Evolutionary conservation across 2,329 filamentous ascomycete genomes (phyloP).

Genomic region (Beauveria asiatica): DNA sequence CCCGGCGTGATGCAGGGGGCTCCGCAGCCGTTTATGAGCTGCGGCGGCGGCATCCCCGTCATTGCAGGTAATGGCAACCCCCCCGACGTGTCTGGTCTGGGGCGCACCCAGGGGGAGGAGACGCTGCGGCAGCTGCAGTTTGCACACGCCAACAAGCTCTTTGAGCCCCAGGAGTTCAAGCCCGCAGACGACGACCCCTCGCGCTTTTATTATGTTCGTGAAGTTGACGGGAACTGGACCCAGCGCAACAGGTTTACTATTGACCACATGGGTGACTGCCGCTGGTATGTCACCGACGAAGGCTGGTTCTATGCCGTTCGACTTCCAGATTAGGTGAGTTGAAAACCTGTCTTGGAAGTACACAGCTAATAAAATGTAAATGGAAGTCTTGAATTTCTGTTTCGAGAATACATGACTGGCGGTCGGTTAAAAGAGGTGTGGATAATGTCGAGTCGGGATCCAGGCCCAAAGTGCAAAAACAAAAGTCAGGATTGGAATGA

Average conservation of each 20-base stretch:
- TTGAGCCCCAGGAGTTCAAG: slow-evolving; percentile 54
- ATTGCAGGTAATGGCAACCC: slow-evolving; percentile 35
- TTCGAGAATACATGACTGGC: not conserved
- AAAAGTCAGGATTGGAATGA: not conserved
- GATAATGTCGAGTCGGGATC: not conserved
- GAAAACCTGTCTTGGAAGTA: not conserved
- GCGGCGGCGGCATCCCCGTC: slow-evolving; percentile 20
- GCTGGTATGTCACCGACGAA: slow-evolving; percentile 50
- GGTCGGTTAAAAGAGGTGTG: not conserved
- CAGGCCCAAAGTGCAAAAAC: not conserved
- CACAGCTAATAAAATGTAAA: not conserved
- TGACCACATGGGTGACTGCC: slow-evolving; percentile 46
- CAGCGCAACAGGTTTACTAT: slow-evolving; percentile 52
- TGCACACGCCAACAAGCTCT: slow-evolving; percentile 40
- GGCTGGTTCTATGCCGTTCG: slow-evolving; percentile 55
- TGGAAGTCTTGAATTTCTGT: not conserved
- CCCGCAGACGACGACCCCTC: slow-evolving; percentile 51
- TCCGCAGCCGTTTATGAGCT: slow-evolving; percentile 7
- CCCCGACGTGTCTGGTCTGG: slow-evolving; percentile 44
- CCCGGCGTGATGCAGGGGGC: not conserved
- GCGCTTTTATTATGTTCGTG: slow-evolving; percentile 53
- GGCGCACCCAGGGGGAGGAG: slow-evolving; percentile 41
- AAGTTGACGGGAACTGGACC: slow-evolving; percentile 52
- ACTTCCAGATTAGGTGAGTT: slow-evolving; percentile 29
- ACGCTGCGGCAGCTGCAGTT: slow-evolving; percentile 39